Base-by-base conservation (phyloP, 202 grass and related monocot species). In the Musa balbisiana region DNA sequence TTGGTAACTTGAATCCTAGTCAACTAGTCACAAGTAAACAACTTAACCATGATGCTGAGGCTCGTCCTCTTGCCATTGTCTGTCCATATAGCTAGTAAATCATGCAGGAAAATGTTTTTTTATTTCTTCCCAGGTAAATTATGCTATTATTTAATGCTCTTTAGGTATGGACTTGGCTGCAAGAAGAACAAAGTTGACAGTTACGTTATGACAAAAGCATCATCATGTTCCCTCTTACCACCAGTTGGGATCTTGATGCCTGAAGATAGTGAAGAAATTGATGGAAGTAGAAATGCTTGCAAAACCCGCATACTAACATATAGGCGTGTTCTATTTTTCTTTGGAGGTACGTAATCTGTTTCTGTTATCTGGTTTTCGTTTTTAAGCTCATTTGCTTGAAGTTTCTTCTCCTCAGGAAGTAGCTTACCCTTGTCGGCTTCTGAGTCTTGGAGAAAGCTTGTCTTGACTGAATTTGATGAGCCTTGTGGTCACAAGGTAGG, bases 361-460 rank as follows among this genome's bases (percentile, higher is more conserved):
- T 20, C 17, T 74, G 1, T 33, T 67, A 16, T 73, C 33, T 15
- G 52, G 3, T 74, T 15, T 55, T 62, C 19, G 73, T 81, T 22
- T 72, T 81, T 78, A 3, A 22, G 67, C n/a, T 76, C 71, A 68
- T 71, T n/a, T 26, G 21, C 71, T 75, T 73, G 64, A 77, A 64
- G 49, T 67, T 72, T 81, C 55, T 64, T 23, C 27, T 70, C 59
- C 55, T 10, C 77, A 90, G 88, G 85, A 65, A 80, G 29, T 79
- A 55, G 19, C 54, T 70, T 62, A 27, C 77, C 67, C 26, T 79
- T 79, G 27, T 50, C 33, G 43, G 17, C 82, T 75, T 82, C 84
- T 78, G 56, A 87, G 49, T 83, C 73, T 73, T 73, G 79, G 49
- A 85, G 81, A 82, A 80, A 81, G 85, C 80, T 90, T 83, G 63